Base-by-base conservation (phyloP, 768 basidiomycete species). In the Agaricus subrufescens region DNA sequence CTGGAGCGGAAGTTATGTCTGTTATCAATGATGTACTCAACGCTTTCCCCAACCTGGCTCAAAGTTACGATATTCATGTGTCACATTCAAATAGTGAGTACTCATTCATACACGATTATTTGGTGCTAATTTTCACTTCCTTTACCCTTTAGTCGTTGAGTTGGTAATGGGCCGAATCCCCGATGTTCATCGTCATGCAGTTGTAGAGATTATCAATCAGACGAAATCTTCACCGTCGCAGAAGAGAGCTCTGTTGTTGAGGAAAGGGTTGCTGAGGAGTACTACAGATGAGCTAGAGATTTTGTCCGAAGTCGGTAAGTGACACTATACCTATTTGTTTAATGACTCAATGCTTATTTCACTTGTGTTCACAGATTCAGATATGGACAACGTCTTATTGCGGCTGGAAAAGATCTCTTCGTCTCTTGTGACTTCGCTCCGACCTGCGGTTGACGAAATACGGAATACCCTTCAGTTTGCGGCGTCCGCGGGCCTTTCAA, bases 201-300 rank as follows among this genome's bases (percentile, higher is more conserved):
- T 91, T 1, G 69, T 82, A 46, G 86, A 90, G 42, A 82, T 88
- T 46, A 73, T 92, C 49, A 78, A 73, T 42, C 83, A 88, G 55
- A 71, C 77, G 0, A 90, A 90, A 67, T 83, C 84, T 0, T 79
- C 83, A 0, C 68, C 75, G 1, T 76, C 84, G 1, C 89, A 91
- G 65, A 90, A 89, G 61, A 83, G 89, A 12, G 79, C 83, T 1
- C 73, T 81, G 31, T 69, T 92, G 1, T 66, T 87, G 46, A 89
- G 89, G 69, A 85, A 85, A 53, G 86, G 89, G 15, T 72, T 94
- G 2, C 64, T 84, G 27, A 76, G 88, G 58, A 83, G 79, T 54
- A 80, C 78, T 1, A 78, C 83, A 0, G 92, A 94, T 48, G 89
- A 91, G 63, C 66, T 93, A 30, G 92, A 94, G 60, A 69, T 83